These are phyloP conservation scores for Acaromyces ingoldii DNA, from an alignment of 1,284 basidiomycete genomes.

Conservation along the genomic window DNA sequence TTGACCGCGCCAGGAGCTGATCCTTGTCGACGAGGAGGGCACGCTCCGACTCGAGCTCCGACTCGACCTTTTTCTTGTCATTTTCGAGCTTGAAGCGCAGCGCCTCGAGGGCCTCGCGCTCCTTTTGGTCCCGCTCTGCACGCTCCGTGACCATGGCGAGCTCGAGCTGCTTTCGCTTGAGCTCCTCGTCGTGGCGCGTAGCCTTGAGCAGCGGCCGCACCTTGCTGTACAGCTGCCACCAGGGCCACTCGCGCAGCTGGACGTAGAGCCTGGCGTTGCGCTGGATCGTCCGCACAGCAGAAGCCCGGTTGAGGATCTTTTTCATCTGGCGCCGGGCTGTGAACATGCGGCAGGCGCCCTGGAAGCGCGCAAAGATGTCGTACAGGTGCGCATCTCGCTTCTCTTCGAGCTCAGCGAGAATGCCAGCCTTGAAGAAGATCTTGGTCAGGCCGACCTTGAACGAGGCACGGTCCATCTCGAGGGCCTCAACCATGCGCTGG, in stretches of 20 bases:
- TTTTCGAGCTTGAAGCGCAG: constrained; percentile 37
- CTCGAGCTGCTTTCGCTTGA: constrained; percentile 81
- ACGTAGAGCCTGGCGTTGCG: constrained; percentile 82
- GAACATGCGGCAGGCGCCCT: constrained; percentile 79
- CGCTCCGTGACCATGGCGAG: constrained; percentile 58
- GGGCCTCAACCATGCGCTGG: constrained; percentile 80
- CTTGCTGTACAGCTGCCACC: constrained; percentile 98
- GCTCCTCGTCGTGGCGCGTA: constrained; percentile 85
- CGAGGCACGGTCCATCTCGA: constrained; percentile 77
- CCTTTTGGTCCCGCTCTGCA: constrained; percentile 43
- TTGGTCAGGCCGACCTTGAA: constrained; percentile 95
- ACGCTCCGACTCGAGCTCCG: constrained; percentile 75
- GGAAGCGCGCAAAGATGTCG: constrained; percentile 82
- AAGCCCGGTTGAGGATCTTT: constrained; percentile 88
- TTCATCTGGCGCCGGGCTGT: constrained; percentile 83
- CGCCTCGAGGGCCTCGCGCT: constrained; percentile 37
- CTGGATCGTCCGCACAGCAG: constrained; percentile 87
- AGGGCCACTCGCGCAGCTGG: constrained; percentile 86
- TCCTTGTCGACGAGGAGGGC: constrained; percentile 78
- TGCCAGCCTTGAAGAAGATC: constrained; percentile 98
- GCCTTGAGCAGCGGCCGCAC: constrained; percentile 85
- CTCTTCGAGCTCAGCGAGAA: constrained; percentile 95
- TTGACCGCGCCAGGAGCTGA: constrained; percentile 73
- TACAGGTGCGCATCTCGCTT: constrained; percentile 78
- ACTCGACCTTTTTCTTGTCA: constrained; percentile 59